Evolutionary conservation across 177 flowering plant species (phyloP).

Genomic region (Tripterygium wilfordii): DNA sequence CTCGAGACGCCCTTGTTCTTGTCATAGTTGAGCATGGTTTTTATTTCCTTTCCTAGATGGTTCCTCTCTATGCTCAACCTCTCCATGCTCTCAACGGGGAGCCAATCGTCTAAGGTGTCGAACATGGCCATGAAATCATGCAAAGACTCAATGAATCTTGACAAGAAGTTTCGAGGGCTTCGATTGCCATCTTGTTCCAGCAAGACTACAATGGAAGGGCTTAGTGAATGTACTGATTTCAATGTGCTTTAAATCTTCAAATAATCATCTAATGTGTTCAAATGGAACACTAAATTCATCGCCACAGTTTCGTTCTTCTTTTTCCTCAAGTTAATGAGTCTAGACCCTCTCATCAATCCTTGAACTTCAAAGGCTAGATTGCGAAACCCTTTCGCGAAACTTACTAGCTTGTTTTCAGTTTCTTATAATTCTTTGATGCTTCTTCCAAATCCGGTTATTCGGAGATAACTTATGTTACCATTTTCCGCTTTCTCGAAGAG

Average conservation of each 20-base stretch:
- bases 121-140: conserved; percentile 75
- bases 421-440: conserved; percentile 50
- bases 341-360: conserved; percentile 43
- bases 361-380: conserved; percentile 51
- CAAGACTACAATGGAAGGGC: conserved; percentile 45
- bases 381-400: conserved; percentile 46
- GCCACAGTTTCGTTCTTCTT: conserved; percentile 61
- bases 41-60: conserved; percentile 63
- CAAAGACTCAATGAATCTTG: conserved; percentile 68
- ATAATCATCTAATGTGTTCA: conserved; percentile 29
- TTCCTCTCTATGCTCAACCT: conserved; percentile 66
- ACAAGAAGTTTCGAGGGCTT: conserved; percentile 39
- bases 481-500: conserved; percentile 55
- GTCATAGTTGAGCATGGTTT: conserved; percentile 37
- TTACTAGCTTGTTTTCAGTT: conserved; percentile 49
- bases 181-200: conserved; percentile 60
- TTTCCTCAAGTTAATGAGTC: conserved; percentile 17
- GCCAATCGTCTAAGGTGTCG: conserved; percentile 67
- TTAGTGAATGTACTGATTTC: conserved; percentile 29
- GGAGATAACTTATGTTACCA: conserved; percentile 29
- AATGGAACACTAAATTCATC: conserved; percentile 48
- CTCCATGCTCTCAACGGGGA: conserved; percentile 48
- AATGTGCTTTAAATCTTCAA: conserved; percentile 43
- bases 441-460: conserved; percentile 50
- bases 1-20: conserved; percentile 16